Evolutionary conservation across 75 land plant species (phyloP), one percentile per base, ranked within the genome.

Genomic region (Larix kaempferi): DNA sequence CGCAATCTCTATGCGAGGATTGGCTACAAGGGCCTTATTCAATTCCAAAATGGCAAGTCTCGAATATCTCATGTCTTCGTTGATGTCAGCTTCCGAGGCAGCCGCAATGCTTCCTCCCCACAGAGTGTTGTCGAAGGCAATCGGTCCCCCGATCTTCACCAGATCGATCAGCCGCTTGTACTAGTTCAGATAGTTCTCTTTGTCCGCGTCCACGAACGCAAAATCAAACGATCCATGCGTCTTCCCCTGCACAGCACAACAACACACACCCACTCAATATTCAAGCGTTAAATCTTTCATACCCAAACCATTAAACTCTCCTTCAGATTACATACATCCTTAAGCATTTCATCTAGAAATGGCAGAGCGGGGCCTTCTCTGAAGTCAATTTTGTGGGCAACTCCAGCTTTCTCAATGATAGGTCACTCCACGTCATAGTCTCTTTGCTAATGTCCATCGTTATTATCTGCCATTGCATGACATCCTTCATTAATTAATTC

Each of bases 111-210:
- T 84, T 11, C 97, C 97, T 63, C 81, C 80, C 97, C 97, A 94
- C 21, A 92, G 89, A 1, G 97, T 94, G 82, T 94, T 94, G 86
- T 94, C 97, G 64, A 92, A 94, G 26, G 81, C 97, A 41, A 94
- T 90, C 37, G 92, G 67, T n/a, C 97, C 97, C 25, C 95, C 95
- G 39, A 90, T 84, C 60, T 83, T 92, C 23, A 94, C 89, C 69
- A 92, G 80, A 78, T 90, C 81, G 57, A 94, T 57, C 59, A 90
- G 75, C 59, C 78, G 73, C 88, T 88, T 74, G 82, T 94, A 95
- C 79, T 92, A 92, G 79, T 88, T 85, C 3, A 85, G 60, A 82
- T 94, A 92, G 79, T 87, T 88, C 74, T 83, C 88, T 84, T 94
- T 94, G 86, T 90, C 93, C 8, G 97, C 97, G 58, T 94, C 97